These are phyloP conservation scores for Thalassia testudinum DNA, from an alignment of 116 monocot genomes.

Conservation along the genomic window DNA sequence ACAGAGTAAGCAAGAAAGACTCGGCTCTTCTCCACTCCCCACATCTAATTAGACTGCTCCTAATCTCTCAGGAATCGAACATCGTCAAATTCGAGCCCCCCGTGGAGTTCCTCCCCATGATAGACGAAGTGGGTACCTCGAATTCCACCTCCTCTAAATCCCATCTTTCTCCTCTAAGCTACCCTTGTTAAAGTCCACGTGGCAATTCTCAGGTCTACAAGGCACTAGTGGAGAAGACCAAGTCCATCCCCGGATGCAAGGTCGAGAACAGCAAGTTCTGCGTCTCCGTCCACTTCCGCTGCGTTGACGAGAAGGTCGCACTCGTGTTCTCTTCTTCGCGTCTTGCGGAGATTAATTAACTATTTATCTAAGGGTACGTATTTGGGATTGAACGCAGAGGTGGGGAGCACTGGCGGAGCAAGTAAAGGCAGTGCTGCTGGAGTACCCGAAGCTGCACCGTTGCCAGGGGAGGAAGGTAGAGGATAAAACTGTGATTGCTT, in stretches of 20 bases:
- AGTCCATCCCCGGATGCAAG: constrained; percentile 22
- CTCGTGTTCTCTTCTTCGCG: background rate
- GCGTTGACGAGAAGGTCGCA: constrained; percentile 45
- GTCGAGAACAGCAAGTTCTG: constrained; percentile 73
- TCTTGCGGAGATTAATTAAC: background rate
- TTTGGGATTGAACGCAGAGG: no score
- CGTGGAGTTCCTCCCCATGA: constrained; percentile 46
- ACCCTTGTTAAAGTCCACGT: background rate
- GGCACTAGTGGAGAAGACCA: constrained; percentile 18
- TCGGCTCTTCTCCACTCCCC: no score
- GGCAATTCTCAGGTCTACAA: constrained; percentile 24
- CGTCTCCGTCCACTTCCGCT: constrained; percentile 43
- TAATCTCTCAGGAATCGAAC: background rate
- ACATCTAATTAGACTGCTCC: background rate
- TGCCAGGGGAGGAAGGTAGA: constrained; percentile 61
- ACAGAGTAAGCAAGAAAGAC: constrained; percentile 1
- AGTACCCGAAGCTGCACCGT: constrained; percentile 38
- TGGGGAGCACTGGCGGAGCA: constrained; percentile 46
- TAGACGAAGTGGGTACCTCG: constrained; percentile 30
- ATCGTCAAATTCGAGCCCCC: constrained; percentile 54
- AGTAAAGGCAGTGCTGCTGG: constrained; percentile 39
- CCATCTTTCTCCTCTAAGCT: background rate
- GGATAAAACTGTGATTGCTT: no score
- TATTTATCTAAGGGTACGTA: background rate
- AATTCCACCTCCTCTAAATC: background rate